Evolutionary conservation across 371 early-diverging fungal genomes (phyloP), one percentile per base, ranked within the genome.

Genomic region (Neoconidiobolus thromboides): DNA sequence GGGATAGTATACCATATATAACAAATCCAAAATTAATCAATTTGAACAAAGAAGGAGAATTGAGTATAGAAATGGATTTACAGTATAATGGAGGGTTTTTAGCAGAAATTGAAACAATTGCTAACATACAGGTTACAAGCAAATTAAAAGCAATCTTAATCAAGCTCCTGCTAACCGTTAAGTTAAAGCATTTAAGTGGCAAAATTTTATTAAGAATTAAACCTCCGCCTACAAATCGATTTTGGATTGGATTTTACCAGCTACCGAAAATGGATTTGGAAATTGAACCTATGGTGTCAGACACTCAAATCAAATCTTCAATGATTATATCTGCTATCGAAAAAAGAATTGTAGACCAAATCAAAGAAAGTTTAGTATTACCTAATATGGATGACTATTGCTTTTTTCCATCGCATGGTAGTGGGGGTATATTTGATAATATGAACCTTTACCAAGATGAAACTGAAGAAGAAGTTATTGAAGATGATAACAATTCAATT

Each of bases 381-480:
- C 94, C 94, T 14, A 83, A 92, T 63, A 85, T 92, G 84, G 94
- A 94, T 63, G 91, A 92, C 68, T 75, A 81, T 36, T 78, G 81
- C 7, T 91, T 93, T 65, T 90, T 87, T 65, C 74, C 77, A 37
- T 76, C 84, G 5, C 62, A 71, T 56, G 79, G 83, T 15, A 69
- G 63, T 0, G 84, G 84, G 43, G 84, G 81, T 6, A 76, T 83
- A 14, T 61, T 61, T 41, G 47, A 46, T 60, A 26, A 26, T 26
- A 26, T 26, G 26, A 26, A 26, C 26, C 26, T 26, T 26, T 26
- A 26, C 26, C 26, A 26, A 26, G 26, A 26, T 26, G 26, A 26
- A 26, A 26, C 26, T 26, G 26, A 26, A 26, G 26, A 26, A 26
- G 26, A 26, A 26, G 26, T 26, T 26, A 26, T 26, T 26, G 26